Evolutionary conservation across 1,284 basidiomycete genomes (phyloP), one percentile per base, ranked within the genome.

Genomic region (Heliocybe sulcata): DNA sequence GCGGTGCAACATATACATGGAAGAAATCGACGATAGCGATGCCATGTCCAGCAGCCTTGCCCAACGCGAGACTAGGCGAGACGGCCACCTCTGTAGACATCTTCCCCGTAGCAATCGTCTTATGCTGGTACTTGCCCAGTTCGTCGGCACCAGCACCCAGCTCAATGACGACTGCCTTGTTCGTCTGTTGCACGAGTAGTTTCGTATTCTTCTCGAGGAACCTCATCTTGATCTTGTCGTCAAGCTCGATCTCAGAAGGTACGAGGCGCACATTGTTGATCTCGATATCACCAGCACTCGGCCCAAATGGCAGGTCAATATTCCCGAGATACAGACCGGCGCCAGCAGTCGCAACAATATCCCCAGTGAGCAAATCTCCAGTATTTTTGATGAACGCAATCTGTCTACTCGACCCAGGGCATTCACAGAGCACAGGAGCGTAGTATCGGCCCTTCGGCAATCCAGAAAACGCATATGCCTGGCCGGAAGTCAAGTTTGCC

Each of bases 11-110:
- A 63, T 86, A 85, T 1, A 88, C 78, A 60, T 88, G 77, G 65
- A 74, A 79, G 61, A 81, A 80, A 59, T 88, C 85, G 10, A 85
- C 76, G 57, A 88, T 84, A 0, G 84, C 86, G 9, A 80, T 72
- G 10, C 19, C 10, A 16, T 45, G 42, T 45, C 23, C 42, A 4
- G 42, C 16, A 45, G 42, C 10, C 16, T 25, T 19, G 42, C 19
- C 19, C n/a, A 25, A 16, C n/a, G 16, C 19, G 16, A 19, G n/a
- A 20, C 19, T 20, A 10, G 23, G 42, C 19, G 42, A 71, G 42
- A 80, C 73, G 8, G 69, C 74, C 0, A 88, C 57, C 61, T 88
- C 84, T 2, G 68, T 65, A 0, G 84, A 81, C 69, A 76, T 81
- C 55, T 69, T 71, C 0, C 83, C 85, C 8, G 70, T 69, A 0